Base-by-base conservation (phyloP, 495 filamentous ascomycete genomes). In the Cercophora samala region DNA sequence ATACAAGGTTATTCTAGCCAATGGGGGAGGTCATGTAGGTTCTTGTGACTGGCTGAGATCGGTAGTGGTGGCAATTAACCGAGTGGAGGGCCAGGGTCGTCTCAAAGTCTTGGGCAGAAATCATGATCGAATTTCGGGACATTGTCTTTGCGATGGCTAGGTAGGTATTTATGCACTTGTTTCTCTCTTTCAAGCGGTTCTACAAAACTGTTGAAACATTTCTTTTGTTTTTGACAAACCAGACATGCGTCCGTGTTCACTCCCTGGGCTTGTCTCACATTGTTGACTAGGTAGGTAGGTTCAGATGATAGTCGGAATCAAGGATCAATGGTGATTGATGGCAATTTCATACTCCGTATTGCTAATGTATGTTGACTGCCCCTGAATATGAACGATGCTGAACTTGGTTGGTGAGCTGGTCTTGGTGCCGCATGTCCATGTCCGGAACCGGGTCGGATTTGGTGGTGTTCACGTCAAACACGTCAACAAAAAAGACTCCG, bases 401-500 rank as follows among this genome's bases (percentile, higher is more conserved):
- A 9, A 46, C 37, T 46, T 46, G 37, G 37, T 17, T 46, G 26
- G 26, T 54, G 52, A 54, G 1, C 19, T 11, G 13, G 52, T 18
- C 4, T 54, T 54, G 52, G 19, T 54, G 53, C 53, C n/a, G 22
- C 53, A 56, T 56, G 53, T 56, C n/a, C 6, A 56, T 56, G 37
- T 21, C 53, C 53, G 53, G 22, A 56, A 56, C 53, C 53, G 53
- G 37, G 53, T 56, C 1, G 11, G n/a, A 56, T 56, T 23, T 21
- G 4, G 53, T 56, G 53, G 22, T 21, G 22, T 56, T 56, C 53
- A 56, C 3, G n/a, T 23, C 53, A 56, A 19, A 56, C 53, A 56
- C 53, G 53, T 56, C 53, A 56, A 56, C n/a, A 56, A 56, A 56
- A n/a, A 56, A 56, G 53, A 56, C n/a, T 56, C 22, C 22, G 53